These are phyloP conservation scores for Solanum hybrid DNA, from an alignment of 305 asterid species.

Conservation along the genomic window DNA sequence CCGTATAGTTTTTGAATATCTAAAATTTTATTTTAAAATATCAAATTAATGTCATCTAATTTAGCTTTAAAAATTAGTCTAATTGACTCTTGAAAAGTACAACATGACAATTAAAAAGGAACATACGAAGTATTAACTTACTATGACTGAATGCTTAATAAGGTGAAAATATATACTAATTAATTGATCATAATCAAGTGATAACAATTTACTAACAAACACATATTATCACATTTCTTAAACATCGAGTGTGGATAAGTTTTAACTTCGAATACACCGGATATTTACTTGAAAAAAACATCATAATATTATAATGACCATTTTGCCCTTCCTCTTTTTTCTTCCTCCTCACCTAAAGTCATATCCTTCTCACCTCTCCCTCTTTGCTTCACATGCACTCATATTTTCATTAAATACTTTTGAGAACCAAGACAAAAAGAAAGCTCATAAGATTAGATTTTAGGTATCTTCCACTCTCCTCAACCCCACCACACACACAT, in stretches of 20 bases:
- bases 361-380: neutral
- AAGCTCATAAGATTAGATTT: slow-evolving; percentile 11
- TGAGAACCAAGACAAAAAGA: slow-evolving; percentile 29
- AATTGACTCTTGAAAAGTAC: neutral
- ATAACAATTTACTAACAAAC: neutral
- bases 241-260: neutral
- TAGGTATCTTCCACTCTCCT: neutral
- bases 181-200: neutral
- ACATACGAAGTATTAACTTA: neutral
- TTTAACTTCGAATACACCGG: neutral
- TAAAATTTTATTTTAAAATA: too few species aligned
- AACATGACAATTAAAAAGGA: neutral
- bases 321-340: neutral
- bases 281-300: neutral
- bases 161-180: neutral
- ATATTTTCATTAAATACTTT: slow-evolving; percentile 17
- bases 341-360: neutral
- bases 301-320: neutral
- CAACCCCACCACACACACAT: neutral
- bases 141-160: neutral
- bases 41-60: too few species aligned
- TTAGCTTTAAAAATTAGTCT: neutral
- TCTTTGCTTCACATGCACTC: slow-evolving; percentile 48
- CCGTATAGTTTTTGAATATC: too few species aligned
- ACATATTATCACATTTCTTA: neutral